Conservation (phyloP, 75 land plant species). For the Adiantum capillusveneris region DNA sequence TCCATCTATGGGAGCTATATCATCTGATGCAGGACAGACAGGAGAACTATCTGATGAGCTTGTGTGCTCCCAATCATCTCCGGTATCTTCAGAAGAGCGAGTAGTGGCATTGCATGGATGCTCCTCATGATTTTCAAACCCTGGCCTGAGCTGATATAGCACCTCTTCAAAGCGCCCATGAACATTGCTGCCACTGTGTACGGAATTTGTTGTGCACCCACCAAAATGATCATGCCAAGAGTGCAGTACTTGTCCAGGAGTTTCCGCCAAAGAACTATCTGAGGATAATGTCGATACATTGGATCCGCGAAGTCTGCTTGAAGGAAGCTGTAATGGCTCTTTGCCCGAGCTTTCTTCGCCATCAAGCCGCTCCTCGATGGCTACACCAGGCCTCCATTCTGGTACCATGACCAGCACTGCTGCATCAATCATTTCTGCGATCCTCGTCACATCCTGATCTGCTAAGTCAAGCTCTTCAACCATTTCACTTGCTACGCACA, state of each 20-base stretch:
- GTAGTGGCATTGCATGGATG: not conserved
- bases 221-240: not conserved
- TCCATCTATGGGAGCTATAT: not conserved
- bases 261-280: not conserved
- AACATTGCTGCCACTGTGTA: constrained; percentile 6
- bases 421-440: constrained; percentile 58
- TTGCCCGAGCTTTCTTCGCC: not conserved
- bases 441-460: constrained; percentile 51
- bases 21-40: not conserved
- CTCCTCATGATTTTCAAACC: not conserved
- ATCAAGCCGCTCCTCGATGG: constrained; percentile 39
- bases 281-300: constrained; percentile 2
- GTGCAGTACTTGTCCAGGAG: not conserved
- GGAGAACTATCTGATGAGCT: constrained; percentile 5
- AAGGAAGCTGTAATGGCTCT: not conserved
- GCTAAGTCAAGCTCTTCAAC: constrained; percentile 48
- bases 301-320: not conserved
- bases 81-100: not conserved
- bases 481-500: constrained; percentile 75
- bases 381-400: constrained; percentile 55
- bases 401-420: constrained; percentile 40
- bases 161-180: constrained; percentile 83
- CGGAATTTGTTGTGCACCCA: not conserved
- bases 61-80: not conserved
- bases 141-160: constrained; percentile 28